Conservation (phyloP, 306 rosid species). For the Nissolia schottii region DNA sequence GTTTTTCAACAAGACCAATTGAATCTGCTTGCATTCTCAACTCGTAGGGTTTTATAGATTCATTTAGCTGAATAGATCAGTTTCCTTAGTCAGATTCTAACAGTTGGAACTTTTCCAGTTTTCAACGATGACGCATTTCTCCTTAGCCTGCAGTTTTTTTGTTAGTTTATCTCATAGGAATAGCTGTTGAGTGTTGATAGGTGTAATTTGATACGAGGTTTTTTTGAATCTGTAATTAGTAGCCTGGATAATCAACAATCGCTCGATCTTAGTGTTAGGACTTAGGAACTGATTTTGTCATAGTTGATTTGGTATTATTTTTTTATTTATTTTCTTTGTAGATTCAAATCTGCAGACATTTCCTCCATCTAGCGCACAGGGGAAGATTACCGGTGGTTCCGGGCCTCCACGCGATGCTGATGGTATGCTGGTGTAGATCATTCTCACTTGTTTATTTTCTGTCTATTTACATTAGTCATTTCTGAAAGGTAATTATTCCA, state of each 20-base stretch:
- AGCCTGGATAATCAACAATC: neutral
- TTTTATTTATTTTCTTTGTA: conserved; percentile 27
- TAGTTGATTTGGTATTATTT: neutral
- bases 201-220: neutral
- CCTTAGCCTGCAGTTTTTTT: neutral
- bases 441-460: neutral
- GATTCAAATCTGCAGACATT: conserved; percentile 88
- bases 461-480: neutral
- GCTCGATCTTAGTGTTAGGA: neutral
- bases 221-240: neutral
- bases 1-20: neutral
- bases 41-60: neutral
- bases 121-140: neutral
- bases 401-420: conserved; percentile 88
- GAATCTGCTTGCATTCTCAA: neutral
- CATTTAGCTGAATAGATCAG: neutral
- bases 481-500: neutral
- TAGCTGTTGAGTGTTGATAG: neutral
- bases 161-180: neutral
- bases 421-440: conserved; percentile 36
- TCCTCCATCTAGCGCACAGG: conserved; percentile 81
- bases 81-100: neutral
- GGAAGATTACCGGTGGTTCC: conserved; percentile 72
- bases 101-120: neutral
- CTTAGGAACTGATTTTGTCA: neutral